Evolutionary conservation across 768 basidiomycete species (phyloP).

Genomic region (Ephemerocybe angulata): DNA sequence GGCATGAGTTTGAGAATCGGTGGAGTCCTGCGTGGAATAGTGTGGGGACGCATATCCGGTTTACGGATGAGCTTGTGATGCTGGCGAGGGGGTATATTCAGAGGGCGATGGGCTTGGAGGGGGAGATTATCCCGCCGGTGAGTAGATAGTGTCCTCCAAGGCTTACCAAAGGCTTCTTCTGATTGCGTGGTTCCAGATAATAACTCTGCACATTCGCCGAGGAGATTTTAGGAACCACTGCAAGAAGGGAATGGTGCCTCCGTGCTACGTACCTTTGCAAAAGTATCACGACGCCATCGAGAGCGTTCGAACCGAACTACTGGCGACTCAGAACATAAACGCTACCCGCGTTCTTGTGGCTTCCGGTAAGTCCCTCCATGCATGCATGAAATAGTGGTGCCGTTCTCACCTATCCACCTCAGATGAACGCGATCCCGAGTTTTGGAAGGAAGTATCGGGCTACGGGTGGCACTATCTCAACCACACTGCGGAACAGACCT

Average conservation of each 20-base stretch:
- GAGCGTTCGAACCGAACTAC: neutral
- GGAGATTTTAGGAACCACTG: neutral
- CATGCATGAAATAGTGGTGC: neutral
- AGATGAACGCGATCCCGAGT: neutral
- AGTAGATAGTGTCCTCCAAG: neutral
- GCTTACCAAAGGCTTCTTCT: neutral
- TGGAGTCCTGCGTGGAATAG: neutral
- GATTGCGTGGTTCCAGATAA: neutral
- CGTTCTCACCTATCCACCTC: neutral
- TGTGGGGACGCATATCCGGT: neutral
- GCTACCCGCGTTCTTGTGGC: neutral
- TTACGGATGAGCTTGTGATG: neutral
- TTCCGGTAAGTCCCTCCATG: neutral
- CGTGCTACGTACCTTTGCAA: neutral
- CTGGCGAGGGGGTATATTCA: neutral
- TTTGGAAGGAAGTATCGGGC: neutral
- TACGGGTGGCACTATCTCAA: neutral
- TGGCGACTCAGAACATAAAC: neutral
- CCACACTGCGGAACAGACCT: neutral
- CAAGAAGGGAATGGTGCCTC: neutral
- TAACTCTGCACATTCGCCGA: neutral
- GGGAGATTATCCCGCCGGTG: neutral
- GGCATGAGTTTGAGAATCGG: neutral
- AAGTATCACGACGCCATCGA: neutral
- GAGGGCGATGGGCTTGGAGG: neutral